Evolutionary conservation across 1,284 basidiomycete genomes (phyloP).

Genomic region (Pseudozyma tsukubaensis): DNA sequence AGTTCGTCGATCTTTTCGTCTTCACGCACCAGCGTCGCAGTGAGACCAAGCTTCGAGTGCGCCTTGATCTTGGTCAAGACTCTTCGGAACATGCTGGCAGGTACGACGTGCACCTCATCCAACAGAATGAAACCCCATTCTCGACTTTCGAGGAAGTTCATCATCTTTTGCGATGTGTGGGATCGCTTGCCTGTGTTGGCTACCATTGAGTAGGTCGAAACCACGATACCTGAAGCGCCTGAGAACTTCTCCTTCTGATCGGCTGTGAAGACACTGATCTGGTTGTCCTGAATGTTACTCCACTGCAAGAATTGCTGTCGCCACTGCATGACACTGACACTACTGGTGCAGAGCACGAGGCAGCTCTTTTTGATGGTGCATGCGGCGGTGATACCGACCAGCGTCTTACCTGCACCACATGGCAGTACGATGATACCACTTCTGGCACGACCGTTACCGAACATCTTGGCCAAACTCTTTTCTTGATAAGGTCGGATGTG

Average conservation of each 20-base stretch:
- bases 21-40: constrained; percentile 91
- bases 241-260: constrained; percentile 68
- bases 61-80: constrained; percentile 69
- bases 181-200: constrained; percentile 68
- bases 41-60: constrained; percentile 67
- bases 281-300: constrained; percentile 68
- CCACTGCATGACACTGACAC: constrained; percentile 69
- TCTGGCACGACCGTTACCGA: constrained; percentile 67
- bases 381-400: constrained; percentile 98
- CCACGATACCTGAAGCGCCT: constrained; percentile 66
- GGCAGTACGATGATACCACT: constrained; percentile 99
- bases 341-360: constrained; percentile 84
- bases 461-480: constrained; percentile 68
- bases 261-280: constrained; percentile 67
- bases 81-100: constrained; percentile 68
- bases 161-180: constrained; percentile 69
- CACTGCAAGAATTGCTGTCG: constrained; percentile 67
- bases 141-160: constrained; percentile 68
- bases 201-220: constrained; percentile 69
- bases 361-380: constrained; percentile 99
- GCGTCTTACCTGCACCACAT: constrained; percentile 97
- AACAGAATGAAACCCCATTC: constrained; percentile 69
- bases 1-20: constrained; percentile 99
- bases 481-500: constrained; percentile 68
- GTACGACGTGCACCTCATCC: constrained; percentile 68